Evolutionary conservation across 164 flowering plant species (phyloP), one percentile per base, ranked within the genome.

Genomic region (Aristolochia contorta): DNA sequence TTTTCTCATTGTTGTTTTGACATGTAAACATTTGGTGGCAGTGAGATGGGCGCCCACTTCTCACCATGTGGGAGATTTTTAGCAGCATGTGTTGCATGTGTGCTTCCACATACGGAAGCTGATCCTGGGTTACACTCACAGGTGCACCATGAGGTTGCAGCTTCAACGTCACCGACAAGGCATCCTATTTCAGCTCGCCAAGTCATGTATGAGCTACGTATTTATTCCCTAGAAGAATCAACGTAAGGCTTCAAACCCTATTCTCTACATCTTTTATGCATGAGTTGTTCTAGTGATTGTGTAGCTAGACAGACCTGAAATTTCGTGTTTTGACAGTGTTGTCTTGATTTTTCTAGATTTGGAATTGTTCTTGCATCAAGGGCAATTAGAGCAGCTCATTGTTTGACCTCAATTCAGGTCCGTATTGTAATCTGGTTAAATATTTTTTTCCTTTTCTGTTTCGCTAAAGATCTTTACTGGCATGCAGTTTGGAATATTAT

Each of bases 11-110:
- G 20, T 18, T 55, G 30, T 25, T 12, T 47, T 72, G 53, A 67
- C 43, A 37, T 37, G 12, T 37, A 37, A 37, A 8, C 43, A 51
- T 41, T 48, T 64, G 54, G 47, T 69, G 60, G 69, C 90, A 94
- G 99, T 81, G 99, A 94, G 77, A 94, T 94, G 99, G 99, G 99
- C 60, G 96, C 99, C 47, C 99, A 94, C 75, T 91, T 94, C 81
- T 94, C 99, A 12, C 99, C 99, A 10, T 94, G 99, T 75, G 99
- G 99, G 52, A 87, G 87, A 76, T 94, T 75, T 78, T 80, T 94
- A 73, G 99, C 97, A 14, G 99, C 89, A 2, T 91, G 99, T 84
- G 99, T 94, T 54, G 94, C 97, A 56, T 94, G 99, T 63, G 65
- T 86, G 72, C 76, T 83, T 57, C 96, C 97, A 57, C 80, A 76